Evolutionary conservation across 331 rosid genomes (phyloP).

Genomic region (Quercus lobata): DNA sequence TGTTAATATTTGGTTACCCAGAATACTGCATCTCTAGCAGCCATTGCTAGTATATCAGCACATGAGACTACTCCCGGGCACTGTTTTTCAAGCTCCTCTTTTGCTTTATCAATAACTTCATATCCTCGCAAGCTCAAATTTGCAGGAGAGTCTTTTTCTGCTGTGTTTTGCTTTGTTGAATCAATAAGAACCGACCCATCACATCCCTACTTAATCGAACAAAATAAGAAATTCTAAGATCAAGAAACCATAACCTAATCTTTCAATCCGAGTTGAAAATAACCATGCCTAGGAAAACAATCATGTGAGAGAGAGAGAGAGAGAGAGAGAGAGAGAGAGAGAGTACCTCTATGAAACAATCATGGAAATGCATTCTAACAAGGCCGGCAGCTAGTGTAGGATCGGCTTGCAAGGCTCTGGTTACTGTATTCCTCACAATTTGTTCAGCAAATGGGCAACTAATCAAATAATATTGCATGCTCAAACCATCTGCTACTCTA

Average conservation of each 20-base stretch:
- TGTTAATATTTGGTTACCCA: conserved; percentile 26
- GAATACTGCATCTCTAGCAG: conserved; percentile 73
- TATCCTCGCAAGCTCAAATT: conserved; percentile 82
- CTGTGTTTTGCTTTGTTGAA: conserved; percentile 62
- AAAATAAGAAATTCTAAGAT: not conserved
- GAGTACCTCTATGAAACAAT: conserved; percentile 69
- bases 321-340: conserved; percentile 8
- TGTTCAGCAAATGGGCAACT: conserved; percentile 63
- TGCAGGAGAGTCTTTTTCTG: conserved; percentile 89
- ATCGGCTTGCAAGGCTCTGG: conserved; percentile 53
- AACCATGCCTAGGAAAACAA: too few species aligned
- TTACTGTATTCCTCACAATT: conserved; percentile 44
- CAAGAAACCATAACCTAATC: not conserved
- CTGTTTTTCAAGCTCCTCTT: conserved; percentile 49
- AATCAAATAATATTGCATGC: conserved; percentile 55
- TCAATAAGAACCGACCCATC: conserved; percentile 76
- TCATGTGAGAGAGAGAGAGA: not conserved
- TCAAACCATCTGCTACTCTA: conserved; percentile 37
- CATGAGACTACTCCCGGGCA: conserved; percentile 91
- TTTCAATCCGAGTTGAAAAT: not conserved
- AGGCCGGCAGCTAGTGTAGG: conserved; percentile 76
- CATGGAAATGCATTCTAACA: conserved; percentile 86
- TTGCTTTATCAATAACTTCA: conserved; percentile 66
- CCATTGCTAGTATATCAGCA: conserved; percentile 80
- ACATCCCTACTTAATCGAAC: conserved; percentile 49